A percentile compares a stretch with the other conserved stretches of the same genome.
These are phyloP conservation scores for Lagerstroemia speciosa DNA, from an alignment of 345 rosid species.

Conservation along the genomic window DNA sequence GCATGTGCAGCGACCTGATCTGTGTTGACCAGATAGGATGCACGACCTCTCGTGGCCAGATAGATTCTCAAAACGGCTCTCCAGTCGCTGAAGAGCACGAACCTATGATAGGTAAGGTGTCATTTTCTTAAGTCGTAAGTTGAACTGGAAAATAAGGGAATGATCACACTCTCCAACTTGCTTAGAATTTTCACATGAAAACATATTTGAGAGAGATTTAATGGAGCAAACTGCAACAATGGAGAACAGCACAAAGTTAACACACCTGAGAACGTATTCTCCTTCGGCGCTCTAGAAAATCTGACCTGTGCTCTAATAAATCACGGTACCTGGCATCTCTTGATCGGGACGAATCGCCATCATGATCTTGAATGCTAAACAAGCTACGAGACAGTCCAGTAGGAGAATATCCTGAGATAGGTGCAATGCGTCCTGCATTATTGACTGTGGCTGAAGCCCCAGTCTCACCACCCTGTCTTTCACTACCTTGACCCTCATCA, in stretches of 20 bases:
- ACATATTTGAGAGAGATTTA: background rate
- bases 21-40: conserved; percentile 78
- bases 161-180: too few species aligned
- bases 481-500: conserved; percentile 33
- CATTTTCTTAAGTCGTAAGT: background rate
- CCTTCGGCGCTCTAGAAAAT: conserved; percentile 86
- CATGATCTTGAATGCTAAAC: conserved; percentile 47
- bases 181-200: too few species aligned
- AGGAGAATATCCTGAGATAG: conserved; percentile 34
- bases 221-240: background rate
- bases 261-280: conserved; percentile 95
- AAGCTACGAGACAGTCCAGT: conserved; percentile 40
- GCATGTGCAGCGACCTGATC: conserved; percentile 77
- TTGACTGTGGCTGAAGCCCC: conserved; percentile 28
- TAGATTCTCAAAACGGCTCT: conserved; percentile 83
- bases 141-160: too few species aligned
- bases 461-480: conserved; percentile 25
- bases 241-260: conserved; percentile 10
- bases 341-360: conserved; percentile 43
- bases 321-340: conserved; percentile 82
- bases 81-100: conserved; percentile 88
- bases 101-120: conserved; percentile 33
- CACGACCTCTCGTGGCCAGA: conserved; percentile 88
- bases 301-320: conserved; percentile 76
- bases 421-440: conserved; percentile 20